Percentiles rank a stretch among this genome's conserved stretches.
Evolutionary conservation across 2,329 filamentous ascomycete species (phyloP).

Genomic region (Nothomitra cinnamomea): DNA sequence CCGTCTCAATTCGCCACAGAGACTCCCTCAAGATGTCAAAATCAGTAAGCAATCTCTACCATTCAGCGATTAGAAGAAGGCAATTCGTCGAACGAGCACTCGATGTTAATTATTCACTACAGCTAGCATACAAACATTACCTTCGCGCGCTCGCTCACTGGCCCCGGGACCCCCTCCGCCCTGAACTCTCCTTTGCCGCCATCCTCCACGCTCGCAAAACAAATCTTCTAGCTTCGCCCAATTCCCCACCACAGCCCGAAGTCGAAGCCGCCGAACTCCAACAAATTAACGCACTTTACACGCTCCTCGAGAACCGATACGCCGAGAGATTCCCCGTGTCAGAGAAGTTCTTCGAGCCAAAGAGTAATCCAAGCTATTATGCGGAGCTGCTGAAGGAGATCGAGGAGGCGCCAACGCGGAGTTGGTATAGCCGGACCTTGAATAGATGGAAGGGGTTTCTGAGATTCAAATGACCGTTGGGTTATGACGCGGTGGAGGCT

Average conservation of each 20-base stretch:
- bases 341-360: slow-evolving; percentile 29
- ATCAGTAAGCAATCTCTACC: neutral
- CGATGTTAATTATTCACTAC: too few relatives aligned
- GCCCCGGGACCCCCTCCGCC: slow-evolving; percentile 33
- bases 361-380: slow-evolving; percentile 34
- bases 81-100: neutral
- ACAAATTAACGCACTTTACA: slow-evolving; percentile 40
- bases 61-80: neutral
- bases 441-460: slow-evolving; percentile 32
- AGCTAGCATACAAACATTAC: slow-evolving; percentile 26
- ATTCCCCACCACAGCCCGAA: neutral
- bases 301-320: slow-evolving; percentile 42
- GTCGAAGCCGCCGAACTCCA: slow-evolving; percentile 22
- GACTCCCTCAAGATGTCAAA: neutral
- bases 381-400: slow-evolving; percentile 34
- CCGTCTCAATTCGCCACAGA: neutral
- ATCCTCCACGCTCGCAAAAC: slow-evolving; percentile 26
- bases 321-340: slow-evolving; percentile 31
- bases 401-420: slow-evolving; percentile 32
- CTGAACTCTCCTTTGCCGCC: slow-evolving; percentile 27
- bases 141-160: slow-evolving; percentile 30
- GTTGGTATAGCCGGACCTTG: slow-evolving; percentile 26
- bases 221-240: slow-evolving; percentile 13
- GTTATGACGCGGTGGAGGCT: too few relatives aligned
- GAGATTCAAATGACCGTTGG: slow-evolving; percentile 13